phyloP scores from a whole-genome alignment of 2,329 filamentous ascomycete species.

The Trichophyton equinum region DNA sequence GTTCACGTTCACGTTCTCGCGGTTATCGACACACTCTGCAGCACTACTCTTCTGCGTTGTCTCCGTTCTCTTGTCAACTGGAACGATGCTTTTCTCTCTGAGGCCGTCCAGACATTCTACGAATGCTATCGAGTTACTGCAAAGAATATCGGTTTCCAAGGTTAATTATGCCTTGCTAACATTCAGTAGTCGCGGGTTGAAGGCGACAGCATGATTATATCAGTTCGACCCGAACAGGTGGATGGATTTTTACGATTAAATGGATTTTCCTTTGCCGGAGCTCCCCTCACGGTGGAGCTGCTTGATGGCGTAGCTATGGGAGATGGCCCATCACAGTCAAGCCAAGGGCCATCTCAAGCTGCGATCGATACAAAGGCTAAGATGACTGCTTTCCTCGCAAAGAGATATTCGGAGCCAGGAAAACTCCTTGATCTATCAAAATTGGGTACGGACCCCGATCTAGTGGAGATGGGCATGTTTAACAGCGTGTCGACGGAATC shows the following conservation, averaged over 20 bases:
- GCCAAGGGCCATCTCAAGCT: conserved; percentile 31
- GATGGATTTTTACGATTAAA: conserved; percentile 56
- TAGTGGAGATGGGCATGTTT: conserved; percentile 66
- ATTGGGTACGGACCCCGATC: conserved; percentile 57
- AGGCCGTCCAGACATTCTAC: conserved; percentile 22
- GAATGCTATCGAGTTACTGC: conserved; percentile 28
- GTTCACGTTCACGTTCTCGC: conserved; percentile 28
- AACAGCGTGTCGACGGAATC: conserved; percentile 55
- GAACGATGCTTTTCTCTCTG: conserved; percentile 28
- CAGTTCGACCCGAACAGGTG: conserved; percentile 51
- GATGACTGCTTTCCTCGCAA: conserved; percentile 57
- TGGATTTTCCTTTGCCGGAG: conserved; percentile 55
- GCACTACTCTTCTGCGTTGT: conserved; percentile 24
- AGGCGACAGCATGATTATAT: conserved; percentile 58
- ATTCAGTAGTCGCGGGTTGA: conserved; percentile 54
- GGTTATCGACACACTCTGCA: conserved; percentile 30
- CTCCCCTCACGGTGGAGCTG: conserved; percentile 41
- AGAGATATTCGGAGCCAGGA: conserved; percentile 56
- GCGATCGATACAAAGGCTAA: conserved; percentile 52
- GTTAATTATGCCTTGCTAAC: conserved; percentile 52
- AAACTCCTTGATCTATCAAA: conserved; percentile 77
- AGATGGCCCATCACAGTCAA: conserved; percentile 9
- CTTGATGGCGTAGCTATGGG: conserved; percentile 17
- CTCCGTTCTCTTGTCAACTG: conserved; percentile 28
- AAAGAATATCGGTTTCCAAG: conserved; percentile 20